A percentile compares a stretch with the other conserved stretches of the same genome.
Conservation (phyloP, 2,329 filamentous ascomycete species). For the Eurotiales sp. region DNA sequence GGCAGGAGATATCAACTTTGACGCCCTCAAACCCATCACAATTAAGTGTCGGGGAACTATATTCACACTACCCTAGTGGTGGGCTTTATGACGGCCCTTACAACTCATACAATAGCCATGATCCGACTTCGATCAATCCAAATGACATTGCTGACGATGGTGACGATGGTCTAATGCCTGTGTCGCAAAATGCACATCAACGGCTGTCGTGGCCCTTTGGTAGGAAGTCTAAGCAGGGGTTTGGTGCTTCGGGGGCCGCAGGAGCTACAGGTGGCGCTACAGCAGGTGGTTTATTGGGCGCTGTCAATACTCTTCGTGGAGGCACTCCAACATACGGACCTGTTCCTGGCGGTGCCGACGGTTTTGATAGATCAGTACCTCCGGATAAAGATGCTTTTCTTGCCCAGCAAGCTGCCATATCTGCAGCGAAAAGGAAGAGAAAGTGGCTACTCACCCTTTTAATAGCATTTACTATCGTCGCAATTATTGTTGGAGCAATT, state of each 20-base stretch:
- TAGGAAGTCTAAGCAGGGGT: constrained; percentile 34
- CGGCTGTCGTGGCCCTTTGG: constrained; percentile 56
- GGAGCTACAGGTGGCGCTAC: constrained; percentile 40
- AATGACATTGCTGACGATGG: constrained; percentile 81
- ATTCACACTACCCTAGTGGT: constrained; percentile 27
- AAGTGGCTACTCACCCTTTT: constrained; percentile 63
- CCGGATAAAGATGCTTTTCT: constrained; percentile 66
- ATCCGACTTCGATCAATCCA: constrained; percentile 63
- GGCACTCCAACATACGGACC: constrained; percentile 55
- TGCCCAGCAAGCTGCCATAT: constrained; percentile 53
- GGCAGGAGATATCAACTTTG: constrained; percentile 27
- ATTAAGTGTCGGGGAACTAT: constrained; percentile 47
- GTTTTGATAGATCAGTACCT: constrained; percentile 20
- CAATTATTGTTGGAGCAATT: constrained; percentile 67
- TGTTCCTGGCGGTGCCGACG: constrained; percentile 38
- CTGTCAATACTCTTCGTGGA: constrained; percentile 33
- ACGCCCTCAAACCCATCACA: constrained; percentile 38
- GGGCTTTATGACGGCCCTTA: constrained; percentile 62
- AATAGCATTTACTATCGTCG: constrained; percentile 48
- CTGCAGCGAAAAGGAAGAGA: constrained; percentile 55
- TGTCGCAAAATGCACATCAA: constrained; percentile 30
- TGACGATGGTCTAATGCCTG: constrained; percentile 70
- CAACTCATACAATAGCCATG: constrained; percentile 31
- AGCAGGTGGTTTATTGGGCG: constrained; percentile 33
- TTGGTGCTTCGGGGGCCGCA: constrained; percentile 32